These are phyloP conservation scores for Trichophyton benhamiae DNA, from an alignment of 2,329 filamentous ascomycete species.

Conservation along the genomic window DNA sequence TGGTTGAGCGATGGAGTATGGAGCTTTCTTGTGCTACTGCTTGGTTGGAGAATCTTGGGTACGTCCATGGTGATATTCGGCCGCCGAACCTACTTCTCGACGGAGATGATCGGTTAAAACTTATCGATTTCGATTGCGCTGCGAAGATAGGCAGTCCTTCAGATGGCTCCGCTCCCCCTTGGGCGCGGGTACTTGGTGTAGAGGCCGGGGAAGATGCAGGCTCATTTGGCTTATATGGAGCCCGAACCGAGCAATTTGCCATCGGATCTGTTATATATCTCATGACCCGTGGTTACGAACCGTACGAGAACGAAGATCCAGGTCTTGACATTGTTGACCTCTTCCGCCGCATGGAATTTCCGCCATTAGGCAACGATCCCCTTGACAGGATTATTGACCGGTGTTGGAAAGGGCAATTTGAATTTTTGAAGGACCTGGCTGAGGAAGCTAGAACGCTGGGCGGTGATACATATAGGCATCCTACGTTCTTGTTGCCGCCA, in stretches of 20 bases:
- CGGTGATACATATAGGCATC: background rate
- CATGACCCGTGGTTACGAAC: background rate
- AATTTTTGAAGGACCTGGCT: background rate
- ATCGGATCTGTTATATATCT: constrained; percentile 9
- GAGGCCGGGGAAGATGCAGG: constrained; percentile 9
- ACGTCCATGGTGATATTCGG: constrained; percentile 14
- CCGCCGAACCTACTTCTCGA: constrained; percentile 15
- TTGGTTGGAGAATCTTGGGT: constrained; percentile 14
- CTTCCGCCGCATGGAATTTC: background rate
- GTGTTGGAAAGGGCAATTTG: background rate
- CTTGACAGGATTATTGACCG: background rate
- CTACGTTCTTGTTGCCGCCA: background rate
- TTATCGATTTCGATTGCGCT: constrained; percentile 14
- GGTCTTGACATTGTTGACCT: background rate
- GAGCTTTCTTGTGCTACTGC: constrained; percentile 13
- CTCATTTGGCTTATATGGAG: constrained; percentile 6
- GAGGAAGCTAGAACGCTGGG: background rate
- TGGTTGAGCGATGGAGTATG: constrained; percentile 12
- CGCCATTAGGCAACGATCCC: background rate
- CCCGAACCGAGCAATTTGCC: constrained; percentile 11
- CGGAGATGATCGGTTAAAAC: constrained; percentile 13
- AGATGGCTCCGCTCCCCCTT: constrained; percentile 5
- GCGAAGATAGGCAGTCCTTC: constrained; percentile 3
- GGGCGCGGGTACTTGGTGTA: constrained; percentile 5
- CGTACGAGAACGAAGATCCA: background rate